Percentiles rank a stretch among this genome's conserved stretches.
Conservation (phyloP, 345 rosid genomes). For the Geranium rotundifolium region DNA sequence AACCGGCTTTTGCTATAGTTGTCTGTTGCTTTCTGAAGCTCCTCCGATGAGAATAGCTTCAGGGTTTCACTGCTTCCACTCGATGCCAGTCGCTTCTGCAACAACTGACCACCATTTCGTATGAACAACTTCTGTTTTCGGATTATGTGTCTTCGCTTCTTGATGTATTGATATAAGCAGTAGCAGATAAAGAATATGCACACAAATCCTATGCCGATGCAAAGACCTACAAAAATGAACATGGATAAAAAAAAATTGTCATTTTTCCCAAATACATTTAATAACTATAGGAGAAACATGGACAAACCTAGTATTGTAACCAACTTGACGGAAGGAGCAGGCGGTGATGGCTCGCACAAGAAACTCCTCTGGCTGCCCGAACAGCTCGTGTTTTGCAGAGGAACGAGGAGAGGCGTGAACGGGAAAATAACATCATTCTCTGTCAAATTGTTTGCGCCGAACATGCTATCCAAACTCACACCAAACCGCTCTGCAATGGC, state of each 20-base stretch:
- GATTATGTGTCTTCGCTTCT: slow-evolving; percentile 3
- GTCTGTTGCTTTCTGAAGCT: slow-evolving; percentile 18
- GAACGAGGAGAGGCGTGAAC: slow-evolving; percentile 54
- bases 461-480: slow-evolving; percentile 14
- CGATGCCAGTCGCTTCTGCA: slow-evolving; percentile 11
- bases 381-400: slow-evolving; percentile 18
- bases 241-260: too few species aligned
- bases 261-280: too few species aligned
- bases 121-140: slow-evolving; percentile 9
- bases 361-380: not conserved
- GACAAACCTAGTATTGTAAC: slow-evolving; percentile 7
- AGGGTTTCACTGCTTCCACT: slow-evolving; percentile 3
- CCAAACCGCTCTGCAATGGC: slow-evolving; percentile 35
- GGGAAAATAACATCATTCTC: slow-evolving; percentile 16
- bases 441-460: slow-evolving; percentile 38
- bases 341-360: slow-evolving; percentile 2
- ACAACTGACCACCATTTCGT: slow-evolving; percentile 17
- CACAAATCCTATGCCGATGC: slow-evolving; percentile 11
- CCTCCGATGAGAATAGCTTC: slow-evolving; percentile 9
- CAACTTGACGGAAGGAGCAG: slow-evolving; percentile 8
- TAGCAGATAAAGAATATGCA: slow-evolving; percentile 6
- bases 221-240: slow-evolving; percentile 6
- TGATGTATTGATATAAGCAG: slow-evolving; percentile 2
- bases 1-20: slow-evolving; percentile 15
- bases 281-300: not conserved